Evolutionary conservation across 176 grass and related monocot species (phyloP), one percentile per base, ranked within the genome.

Genomic region (Poa pratensis): DNA sequence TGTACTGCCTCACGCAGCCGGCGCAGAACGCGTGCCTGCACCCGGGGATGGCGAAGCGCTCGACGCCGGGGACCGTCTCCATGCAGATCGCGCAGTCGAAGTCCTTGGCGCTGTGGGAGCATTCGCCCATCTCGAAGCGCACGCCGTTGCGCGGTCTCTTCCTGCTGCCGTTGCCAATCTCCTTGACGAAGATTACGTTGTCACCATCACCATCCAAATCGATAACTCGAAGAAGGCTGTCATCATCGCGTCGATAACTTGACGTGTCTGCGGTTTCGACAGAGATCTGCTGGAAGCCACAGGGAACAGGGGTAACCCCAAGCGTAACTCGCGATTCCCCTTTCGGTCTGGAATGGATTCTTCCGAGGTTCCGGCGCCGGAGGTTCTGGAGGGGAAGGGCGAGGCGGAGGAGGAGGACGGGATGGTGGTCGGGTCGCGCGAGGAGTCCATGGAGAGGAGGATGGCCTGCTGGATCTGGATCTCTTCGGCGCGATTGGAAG

Each of bases 71-170:
- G 3, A 89, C 19, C 14, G 42, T 43, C 34, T 92, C 88, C 92
- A 92, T 91, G 87, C 92, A 93, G 59, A 94, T 94, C 30, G 39
- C 18, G 67, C 92, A 97, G 79, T 88, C 77, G 32, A 85, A 87
- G 19, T 52, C 11, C 26, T 48, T 73, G 20, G 24, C 35, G 75
- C 69, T 83, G 35, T 39, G 19, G 52, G 92, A 94, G 9, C 67
- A 84, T 6, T 91, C 53, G 5, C 64, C 89, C 14, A 1, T 40
- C 28, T 82, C 71, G 43, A 80, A 32, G 17, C 60, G 39, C 13
- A 27, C 23, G 3, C 4, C 32, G 54, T 27, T 65, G 19, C 28
- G 32, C 51, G 57, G 85, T 22, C 42, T 80, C 43, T 78, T 83
- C 63, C 77, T 82, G 4, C 77, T 70, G 4, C 13, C 9, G 19